Evolutionary conservation across 768 basidiomycete species (phyloP), one percentile per base, ranked within the genome.

Genomic region (Macrolepiota albuminosa): DNA sequence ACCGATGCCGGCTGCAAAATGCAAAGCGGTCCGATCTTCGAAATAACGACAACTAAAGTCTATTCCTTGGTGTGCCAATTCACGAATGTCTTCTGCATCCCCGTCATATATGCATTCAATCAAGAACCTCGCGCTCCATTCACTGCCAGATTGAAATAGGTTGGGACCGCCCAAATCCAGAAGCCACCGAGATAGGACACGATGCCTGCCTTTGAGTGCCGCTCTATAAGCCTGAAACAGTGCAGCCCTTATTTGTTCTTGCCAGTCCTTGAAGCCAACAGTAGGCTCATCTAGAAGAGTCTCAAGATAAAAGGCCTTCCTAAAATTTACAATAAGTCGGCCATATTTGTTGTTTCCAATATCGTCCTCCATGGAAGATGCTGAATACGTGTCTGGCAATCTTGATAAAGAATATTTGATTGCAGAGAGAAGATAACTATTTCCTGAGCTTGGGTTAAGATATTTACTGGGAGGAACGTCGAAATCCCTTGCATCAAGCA

Each of bases 201-300:
- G 8, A 31, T 48, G 0, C 6, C 9, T 29, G 3, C 11, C 9
- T 3, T 0, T 9, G 1, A 48, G 16, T 2, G 47, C 29, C 3
- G 18, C 2, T 31, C 0, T 4, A 48, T 31, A 48, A 9, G 7
- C 4, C 1, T 4, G 1, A 3, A 9, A 0, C 0, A 48, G 7
- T 31, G 7, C 16, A 16, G 9, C 16, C 31, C 3, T 16, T 9
- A 48, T 48, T 3, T 18, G 7, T 18, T 6, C 11, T 26, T 26
- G 21, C 8, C 10, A 24, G 4, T 24, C 21, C 11, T 24, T 5
- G 10, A 5, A 7, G 26, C 14, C 4, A 16, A 3, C 3, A 48
- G 18, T 9, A 8, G 14, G 39, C 16, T 18, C 40, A 18, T 48
- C 29, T 4, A 48, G 14, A 2, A 31, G 31, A 8, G 47, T 16